Evolutionary conservation across 2,329 filamentous ascomycete genomes (phyloP), one percentile per base, ranked within the genome.

Genomic region (Aspergillaceae sp.): DNA sequence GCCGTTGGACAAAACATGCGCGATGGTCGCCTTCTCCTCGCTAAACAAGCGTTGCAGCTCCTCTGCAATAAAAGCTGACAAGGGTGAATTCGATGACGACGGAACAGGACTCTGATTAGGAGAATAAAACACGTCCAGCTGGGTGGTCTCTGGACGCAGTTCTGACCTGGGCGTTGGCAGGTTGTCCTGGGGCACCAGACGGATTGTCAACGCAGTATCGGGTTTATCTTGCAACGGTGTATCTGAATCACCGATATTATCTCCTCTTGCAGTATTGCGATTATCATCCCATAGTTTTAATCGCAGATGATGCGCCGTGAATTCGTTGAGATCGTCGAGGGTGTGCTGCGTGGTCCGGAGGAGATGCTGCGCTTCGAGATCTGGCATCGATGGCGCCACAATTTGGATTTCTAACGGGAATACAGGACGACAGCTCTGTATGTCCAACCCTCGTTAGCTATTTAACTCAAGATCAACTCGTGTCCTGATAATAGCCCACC

Each of bases 21-120:
- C 83, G 52, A 97, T 84, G 51, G 88, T 86, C 26, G 88, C 82
- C 56, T 91, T 89, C 64, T 98, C 92, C 66, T 97, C 89, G 4
- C 80, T 78, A 59, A 95, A 97, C 1, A 90, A 77, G 0, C 78
- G 76, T 45, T 87, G 82, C 9, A 98, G 73, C 57, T 91, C 82
- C 40, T 79, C 77, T 3, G 90, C 87, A 40, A 97, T 80, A 53
- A 85, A 94, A 0, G 79, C 80, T 0, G 87, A 87, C 2, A 94
- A 74, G 3, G 79, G 70, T 0, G 86, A 86, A n/a, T 83, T 83
- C 1, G 83, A 81, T 0, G 84, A 82, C 0, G 79, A 83, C 5
- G 76, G 74, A 1, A 81, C 78, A 0, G 85, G 83, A 5, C 84
- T 74, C 51, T 83, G 79, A 56, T 79, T 84, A 2, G 80, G 76